phyloP scores from a whole-genome alignment of 1,284 basidiomycete species.

The Fereydounia khargensis region DNA sequence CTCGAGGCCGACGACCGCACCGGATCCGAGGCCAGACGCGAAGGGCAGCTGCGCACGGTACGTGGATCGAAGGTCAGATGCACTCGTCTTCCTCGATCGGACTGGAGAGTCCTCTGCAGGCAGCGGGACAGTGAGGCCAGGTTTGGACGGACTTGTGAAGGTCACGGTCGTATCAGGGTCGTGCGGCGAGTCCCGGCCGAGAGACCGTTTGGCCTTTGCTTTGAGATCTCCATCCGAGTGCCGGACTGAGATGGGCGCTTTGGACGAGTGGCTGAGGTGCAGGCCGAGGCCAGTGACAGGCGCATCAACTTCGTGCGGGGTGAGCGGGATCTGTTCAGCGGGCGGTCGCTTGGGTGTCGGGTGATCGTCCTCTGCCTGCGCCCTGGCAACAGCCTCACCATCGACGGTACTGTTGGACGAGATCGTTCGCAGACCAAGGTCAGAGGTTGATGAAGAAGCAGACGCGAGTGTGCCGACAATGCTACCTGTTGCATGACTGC shows the following conservation, averaged over 20 bases:
- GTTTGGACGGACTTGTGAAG: conserved; percentile 3
- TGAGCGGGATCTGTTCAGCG: not conserved
- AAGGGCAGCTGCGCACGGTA: conserved; percentile 21
- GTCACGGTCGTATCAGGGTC: not conserved
- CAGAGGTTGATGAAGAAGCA: conserved; percentile 6
- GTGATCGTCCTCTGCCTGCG: not conserved
- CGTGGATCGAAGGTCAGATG: conserved; percentile 16
- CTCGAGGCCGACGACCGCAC: conserved; percentile 23
- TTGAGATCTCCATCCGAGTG: not conserved
- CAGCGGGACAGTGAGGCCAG: conserved; percentile 6
- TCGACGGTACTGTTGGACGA: no score
- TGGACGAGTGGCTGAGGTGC: no score
- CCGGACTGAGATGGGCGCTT: not conserved
- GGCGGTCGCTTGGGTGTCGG: not conserved
- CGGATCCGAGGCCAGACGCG: conserved; percentile 17
- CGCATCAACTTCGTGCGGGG: not conserved
- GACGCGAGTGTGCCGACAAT: not conserved
- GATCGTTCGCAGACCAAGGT: not conserved
- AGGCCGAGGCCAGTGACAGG: not conserved
- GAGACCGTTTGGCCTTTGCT: conserved; percentile 1
- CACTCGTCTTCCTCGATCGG: conserved; percentile 9
- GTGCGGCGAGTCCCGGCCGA: not conserved
- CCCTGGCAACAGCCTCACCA: not conserved
- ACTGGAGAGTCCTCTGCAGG: no score
- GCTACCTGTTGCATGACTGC: no score